A percentile compares a stretch with the other conserved stretches of the same genome.
phyloP scores from a whole-genome alignment of 1,284 basidiomycete genomes.

The Hypsizygus ulmarius region DNA sequence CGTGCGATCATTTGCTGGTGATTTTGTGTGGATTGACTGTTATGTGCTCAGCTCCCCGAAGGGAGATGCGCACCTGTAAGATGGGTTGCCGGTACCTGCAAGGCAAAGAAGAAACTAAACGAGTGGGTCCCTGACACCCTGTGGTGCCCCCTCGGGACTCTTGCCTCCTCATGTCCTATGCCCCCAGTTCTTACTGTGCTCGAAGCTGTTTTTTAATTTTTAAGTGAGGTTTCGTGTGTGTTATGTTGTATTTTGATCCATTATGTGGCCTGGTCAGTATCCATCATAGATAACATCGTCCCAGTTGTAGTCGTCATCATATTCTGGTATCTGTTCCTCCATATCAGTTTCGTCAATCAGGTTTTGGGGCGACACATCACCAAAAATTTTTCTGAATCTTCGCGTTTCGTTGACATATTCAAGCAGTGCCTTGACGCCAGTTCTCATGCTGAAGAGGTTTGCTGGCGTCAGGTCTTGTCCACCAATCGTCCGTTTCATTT shows the following conservation, averaged over 20 bases:
- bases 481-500: neutral
- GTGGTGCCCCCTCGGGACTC: neutral
- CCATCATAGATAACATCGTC: neutral
- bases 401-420: conserved; percentile 1
- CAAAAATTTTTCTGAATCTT: conserved; percentile 2
- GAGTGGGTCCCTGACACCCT: neutral
- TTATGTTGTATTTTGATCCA: no score
- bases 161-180: neutral
- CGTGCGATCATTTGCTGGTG: neutral
- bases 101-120: neutral
- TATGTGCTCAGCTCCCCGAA: neutral
- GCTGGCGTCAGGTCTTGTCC: neutral
- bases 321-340: neutral
- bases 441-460: conserved; percentile 1
- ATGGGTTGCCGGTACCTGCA: neutral
- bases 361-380: neutral
- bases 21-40: neutral
- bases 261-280: no score
- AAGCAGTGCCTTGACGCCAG: conserved; percentile 1
- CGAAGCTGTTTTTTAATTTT: neutral
- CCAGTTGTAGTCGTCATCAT: neutral
- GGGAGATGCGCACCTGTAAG: neutral
- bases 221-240: no score
- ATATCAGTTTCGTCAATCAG: neutral
- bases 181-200: neutral